Conservation (phyloP, 345 rosid species). For the Eucalyptus sp. region DNA sequence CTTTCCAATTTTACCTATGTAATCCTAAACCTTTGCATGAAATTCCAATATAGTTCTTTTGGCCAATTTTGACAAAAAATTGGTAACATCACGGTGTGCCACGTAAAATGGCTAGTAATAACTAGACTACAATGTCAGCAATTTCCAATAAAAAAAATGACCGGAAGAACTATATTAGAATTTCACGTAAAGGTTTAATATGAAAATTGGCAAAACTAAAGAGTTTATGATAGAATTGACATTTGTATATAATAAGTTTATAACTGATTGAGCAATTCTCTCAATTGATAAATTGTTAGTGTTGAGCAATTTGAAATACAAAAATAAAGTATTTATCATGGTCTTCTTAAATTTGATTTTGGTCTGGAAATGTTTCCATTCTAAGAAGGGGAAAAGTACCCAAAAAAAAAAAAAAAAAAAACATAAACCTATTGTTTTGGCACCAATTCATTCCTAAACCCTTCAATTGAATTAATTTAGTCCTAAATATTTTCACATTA, state of each 20-base stretch:
- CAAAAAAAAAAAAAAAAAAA: too few relatives aligned
- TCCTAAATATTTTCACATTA: background rate
- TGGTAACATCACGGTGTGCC: rapidly evolving
- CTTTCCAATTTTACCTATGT: background rate
- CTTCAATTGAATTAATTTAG: too few relatives aligned
- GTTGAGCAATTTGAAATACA: background rate
- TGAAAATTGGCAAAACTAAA: background rate
- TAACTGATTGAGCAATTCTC: background rate
- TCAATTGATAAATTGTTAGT: background rate
- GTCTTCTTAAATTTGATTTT: background rate
- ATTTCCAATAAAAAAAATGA: background rate
- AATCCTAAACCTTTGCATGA: background rate
- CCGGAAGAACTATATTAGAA: background rate
- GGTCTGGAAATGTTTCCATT: background rate
- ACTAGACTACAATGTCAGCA: rapidly evolving
- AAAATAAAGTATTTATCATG: background rate
- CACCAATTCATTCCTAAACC: background rate
- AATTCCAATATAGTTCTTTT: background rate
- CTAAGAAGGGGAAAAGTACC: background rate
- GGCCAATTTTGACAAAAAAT: background rate
- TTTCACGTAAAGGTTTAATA: background rate
- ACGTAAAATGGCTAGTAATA: rapidly evolving
- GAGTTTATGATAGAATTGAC: background rate
- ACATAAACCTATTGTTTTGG: background rate
- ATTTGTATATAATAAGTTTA: background rate